These are phyloP conservation scores for Incumbomyces lentus DNA, from an alignment of 2,329 filamentous ascomycete species.

Conservation along the genomic window DNA sequence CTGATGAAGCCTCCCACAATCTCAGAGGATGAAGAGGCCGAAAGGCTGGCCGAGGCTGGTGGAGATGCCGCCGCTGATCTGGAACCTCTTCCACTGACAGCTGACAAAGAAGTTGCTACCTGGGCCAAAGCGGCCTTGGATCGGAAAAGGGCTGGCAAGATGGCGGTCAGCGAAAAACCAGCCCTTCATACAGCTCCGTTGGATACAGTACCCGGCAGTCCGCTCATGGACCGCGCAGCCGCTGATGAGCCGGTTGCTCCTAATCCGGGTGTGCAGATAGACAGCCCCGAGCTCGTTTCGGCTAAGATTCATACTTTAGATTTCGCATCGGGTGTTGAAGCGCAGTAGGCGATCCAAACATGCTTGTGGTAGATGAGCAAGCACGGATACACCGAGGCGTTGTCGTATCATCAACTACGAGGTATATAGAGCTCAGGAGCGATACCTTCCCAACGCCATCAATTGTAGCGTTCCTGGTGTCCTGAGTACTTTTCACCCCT, in stretches of 20 bases:
- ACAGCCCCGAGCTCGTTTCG: conserved; percentile 15
- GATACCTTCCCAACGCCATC: too few relatives aligned
- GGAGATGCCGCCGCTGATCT: conserved; percentile 34
- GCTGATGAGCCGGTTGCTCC: conserved; percentile 2
- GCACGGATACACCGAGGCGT: too few relatives aligned
- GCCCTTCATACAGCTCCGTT: conserved; percentile 81
- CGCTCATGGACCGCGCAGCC: conserved; percentile 13
- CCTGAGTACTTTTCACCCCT: too few relatives aligned
- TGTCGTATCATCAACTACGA: too few relatives aligned
- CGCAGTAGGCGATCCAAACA: too few relatives aligned
- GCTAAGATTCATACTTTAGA: conserved; percentile 19
- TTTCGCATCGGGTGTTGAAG: conserved; percentile 14
- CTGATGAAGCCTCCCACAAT: conserved; percentile 69
- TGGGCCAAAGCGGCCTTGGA: conserved; percentile 72
- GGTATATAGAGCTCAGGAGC: too few relatives aligned
- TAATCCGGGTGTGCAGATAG: conserved; percentile 15
- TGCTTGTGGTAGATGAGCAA: too few relatives aligned
- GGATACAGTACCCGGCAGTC: conserved; percentile 50
- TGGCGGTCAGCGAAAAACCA: conserved; percentile 52
- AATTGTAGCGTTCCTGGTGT: too few relatives aligned
- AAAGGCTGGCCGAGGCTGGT: conserved; percentile 33
- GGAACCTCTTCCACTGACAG: conserved; percentile 35
- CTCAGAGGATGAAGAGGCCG: conserved; percentile 57
- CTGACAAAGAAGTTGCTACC: conserved; percentile 71
- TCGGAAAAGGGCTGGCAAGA: conserved; percentile 50